A percentile compares a stretch with the other conserved stretches of the same genome.
These are phyloP conservation scores for Podaxis pistillaris DNA, from an alignment of 768 basidiomycete genomes.

Conservation along the genomic window DNA sequence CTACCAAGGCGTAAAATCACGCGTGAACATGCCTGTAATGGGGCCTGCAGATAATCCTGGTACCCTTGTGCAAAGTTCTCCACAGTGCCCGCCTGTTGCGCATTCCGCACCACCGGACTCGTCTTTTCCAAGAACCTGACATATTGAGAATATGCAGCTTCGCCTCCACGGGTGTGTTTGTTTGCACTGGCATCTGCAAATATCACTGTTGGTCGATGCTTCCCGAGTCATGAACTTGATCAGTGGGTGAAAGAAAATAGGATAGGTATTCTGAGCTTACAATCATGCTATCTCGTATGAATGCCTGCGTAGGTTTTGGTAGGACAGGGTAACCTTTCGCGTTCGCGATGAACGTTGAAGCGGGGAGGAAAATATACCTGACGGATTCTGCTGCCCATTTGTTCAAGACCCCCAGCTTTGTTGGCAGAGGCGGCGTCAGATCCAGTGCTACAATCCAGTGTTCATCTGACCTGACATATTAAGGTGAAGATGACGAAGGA, in stretches of 20 bases:
- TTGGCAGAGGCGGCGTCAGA: constrained; percentile 84
- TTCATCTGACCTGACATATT: background rate
- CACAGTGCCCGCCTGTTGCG: constrained; percentile 67
- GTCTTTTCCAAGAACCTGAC: constrained; percentile 80
- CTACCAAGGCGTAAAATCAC: background rate
- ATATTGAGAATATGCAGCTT: constrained; percentile 88
- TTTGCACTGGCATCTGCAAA: constrained; percentile 65
- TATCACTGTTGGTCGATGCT: constrained; percentile 88
- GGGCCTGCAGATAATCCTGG: constrained; percentile 93
- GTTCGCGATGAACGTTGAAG: constrained; percentile 92
- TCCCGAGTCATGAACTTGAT: constrained; percentile 15
- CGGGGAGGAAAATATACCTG: constrained; percentile 84
- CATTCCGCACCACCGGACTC: constrained; percentile 63
- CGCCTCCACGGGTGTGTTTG: constrained; percentile 79
- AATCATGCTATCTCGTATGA: constrained; percentile 88
- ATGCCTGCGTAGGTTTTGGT: constrained; percentile 88
- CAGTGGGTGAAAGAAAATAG: background rate
- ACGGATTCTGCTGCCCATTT: constrained; percentile 95
- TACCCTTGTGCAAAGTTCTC: constrained; percentile 92
- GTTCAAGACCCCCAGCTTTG: constrained; percentile 67
- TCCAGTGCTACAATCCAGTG: constrained; percentile 68
- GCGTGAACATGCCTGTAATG: constrained; percentile 66
- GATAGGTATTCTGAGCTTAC: constrained; percentile 38
- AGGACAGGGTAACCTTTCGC: constrained; percentile 96
- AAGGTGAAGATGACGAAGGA: constrained; percentile 12